Base-by-base conservation (phyloP, 331 rosid genomes). In the Cucumis variabilis region DNA sequence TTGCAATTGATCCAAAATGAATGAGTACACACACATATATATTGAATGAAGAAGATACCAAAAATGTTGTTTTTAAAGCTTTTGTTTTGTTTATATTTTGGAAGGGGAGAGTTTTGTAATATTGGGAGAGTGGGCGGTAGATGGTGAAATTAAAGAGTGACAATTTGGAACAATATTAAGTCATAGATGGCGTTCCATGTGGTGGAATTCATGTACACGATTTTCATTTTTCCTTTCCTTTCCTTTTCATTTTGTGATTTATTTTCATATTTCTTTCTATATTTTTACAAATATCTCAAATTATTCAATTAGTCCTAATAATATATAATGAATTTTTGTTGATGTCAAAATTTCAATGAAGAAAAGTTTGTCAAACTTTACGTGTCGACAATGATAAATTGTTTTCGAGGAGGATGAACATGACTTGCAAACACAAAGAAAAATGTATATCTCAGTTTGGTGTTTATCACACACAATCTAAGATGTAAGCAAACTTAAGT, bases 141-240 rank as follows among this genome's bases (percentile, higher is more conserved):
- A 17, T 67, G 72, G 72, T 67, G 72, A 67, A 58, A 58, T 58
- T 58, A 58, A 66, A 67, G 72, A 24, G 72, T 24, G 72, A 67
- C 33, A 67, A 67, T 4, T 67, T 27, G 74, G 70, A 10, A 66
- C 2, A 9, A 9, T 65, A 21, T 21, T 65, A 11, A 33, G 76
- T 70, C 76, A 2, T 28, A 11, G 76, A 70, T 30, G 76, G 76
- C 46, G 76, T 70, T 28, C 48, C 46, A 70, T 30, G 76, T 70
- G 76, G 46, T 70, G 76, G 37, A 70, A 70, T 70, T 30, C n/a
- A 9, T 30, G 2, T 25, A 70, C 76, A 70, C 48, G 2, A 70
- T 28, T 70, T 27, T 17, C 41, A 16, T 20, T 14, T 27, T 28
- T 68, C 6, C 13, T 68, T 68, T 68, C 11, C 1, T 24, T 24